These are phyloP conservation scores for Nitzschia putrida DNA, from an alignment of 108 stramenopile genomes.

Conservation along the genomic window DNA sequence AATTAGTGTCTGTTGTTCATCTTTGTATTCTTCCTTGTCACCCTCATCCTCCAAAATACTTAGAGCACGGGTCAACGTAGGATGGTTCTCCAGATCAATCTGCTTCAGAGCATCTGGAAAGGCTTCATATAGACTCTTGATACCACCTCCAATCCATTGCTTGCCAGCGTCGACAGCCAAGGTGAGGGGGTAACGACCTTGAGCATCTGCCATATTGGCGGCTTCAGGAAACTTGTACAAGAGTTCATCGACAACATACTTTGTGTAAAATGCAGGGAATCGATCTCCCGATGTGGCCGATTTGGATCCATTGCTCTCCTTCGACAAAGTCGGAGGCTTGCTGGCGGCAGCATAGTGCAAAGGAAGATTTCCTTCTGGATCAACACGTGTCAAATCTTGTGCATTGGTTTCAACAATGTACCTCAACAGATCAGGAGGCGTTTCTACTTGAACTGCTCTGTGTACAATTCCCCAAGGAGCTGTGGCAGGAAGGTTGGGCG, in stretches of 20 bases:
- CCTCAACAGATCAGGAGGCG: conserved; percentile 78
- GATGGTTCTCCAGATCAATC: conserved; percentile 56
- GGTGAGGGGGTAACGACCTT: conserved; percentile 67
- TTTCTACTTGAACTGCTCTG: conserved; percentile 72
- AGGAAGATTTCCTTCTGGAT: conserved; percentile 67
- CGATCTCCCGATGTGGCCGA: not conserved
- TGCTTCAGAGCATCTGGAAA: conserved; percentile 72
- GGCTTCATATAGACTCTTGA: conserved; percentile 75
- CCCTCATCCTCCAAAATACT: conserved; percentile 44
- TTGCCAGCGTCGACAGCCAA: conserved; percentile 76
- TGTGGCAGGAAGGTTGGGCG: conserved; percentile 13
- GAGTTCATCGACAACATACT: conserved; percentile 84
- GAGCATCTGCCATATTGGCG: conserved; percentile 56
- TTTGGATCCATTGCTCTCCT: conserved; percentile 7
- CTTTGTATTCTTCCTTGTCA: conserved; percentile 39
- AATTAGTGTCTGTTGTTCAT: conserved; percentile 23
- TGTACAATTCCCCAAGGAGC: conserved; percentile 67
- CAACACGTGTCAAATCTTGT: conserved; percentile 68
- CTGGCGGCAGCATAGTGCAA: conserved; percentile 80
- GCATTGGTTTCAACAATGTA: conserved; percentile 88
- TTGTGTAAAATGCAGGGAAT: conserved; percentile 70
- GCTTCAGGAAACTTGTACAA: conserved; percentile 84
- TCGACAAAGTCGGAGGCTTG: conserved; percentile 29
- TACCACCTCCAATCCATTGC: conserved; percentile 87
- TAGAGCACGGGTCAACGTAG: conserved; percentile 51